phyloP scores from a whole-genome alignment of 2,329 filamentous ascomycete species.

The Sporothrix schenckii region DNA sequence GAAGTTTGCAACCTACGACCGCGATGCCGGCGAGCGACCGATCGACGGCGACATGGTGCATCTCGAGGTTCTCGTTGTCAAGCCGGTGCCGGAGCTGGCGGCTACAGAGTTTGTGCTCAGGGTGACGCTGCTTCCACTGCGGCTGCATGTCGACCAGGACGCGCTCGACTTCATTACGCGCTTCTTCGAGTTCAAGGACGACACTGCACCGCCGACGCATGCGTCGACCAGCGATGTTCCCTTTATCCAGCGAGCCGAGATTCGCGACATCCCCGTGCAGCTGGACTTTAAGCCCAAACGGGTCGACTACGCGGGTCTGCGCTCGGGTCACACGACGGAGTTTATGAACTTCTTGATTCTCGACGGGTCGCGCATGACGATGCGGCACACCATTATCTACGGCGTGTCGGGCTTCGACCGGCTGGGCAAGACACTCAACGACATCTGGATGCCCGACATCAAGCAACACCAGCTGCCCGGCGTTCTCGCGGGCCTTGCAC shows the following conservation, averaged over 20 bases:
- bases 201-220: conserved; percentile 55
- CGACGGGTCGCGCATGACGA: conserved; percentile 81
- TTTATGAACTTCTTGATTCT: conserved; percentile 99
- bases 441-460: conserved; percentile 95
- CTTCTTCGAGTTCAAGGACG: conserved; percentile 98
- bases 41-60: conserved; percentile 88
- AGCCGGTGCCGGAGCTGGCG: conserved; percentile 78
- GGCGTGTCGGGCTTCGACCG: conserved; percentile 89
- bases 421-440: conserved; percentile 85
- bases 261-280: conserved; percentile 80
- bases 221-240: conserved; percentile 70
- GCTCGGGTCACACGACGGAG: conserved; percentile 91
- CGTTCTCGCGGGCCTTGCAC: conserved; percentile 84
- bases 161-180: conserved; percentile 94
- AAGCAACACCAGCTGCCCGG: conserved; percentile 84
- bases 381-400: conserved; percentile 89
- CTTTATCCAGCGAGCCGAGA: conserved; percentile 87
- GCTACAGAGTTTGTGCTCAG: conserved; percentile 88
- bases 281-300: conserved; percentile 96
- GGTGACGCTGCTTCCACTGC: conserved; percentile 76
- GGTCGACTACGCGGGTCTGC: conserved; percentile 91
- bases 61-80: conserved; percentile 83
- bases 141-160: conserved; percentile 95
- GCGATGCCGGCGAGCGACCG: conserved; percentile 83
- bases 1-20: conserved; percentile 94